A percentile compares a stretch with the other conserved stretches of the same genome.
These are phyloP conservation scores for Petasospora fabianii DNA, from an alignment of 1,139 yeast genomes.

Conservation along the genomic window DNA sequence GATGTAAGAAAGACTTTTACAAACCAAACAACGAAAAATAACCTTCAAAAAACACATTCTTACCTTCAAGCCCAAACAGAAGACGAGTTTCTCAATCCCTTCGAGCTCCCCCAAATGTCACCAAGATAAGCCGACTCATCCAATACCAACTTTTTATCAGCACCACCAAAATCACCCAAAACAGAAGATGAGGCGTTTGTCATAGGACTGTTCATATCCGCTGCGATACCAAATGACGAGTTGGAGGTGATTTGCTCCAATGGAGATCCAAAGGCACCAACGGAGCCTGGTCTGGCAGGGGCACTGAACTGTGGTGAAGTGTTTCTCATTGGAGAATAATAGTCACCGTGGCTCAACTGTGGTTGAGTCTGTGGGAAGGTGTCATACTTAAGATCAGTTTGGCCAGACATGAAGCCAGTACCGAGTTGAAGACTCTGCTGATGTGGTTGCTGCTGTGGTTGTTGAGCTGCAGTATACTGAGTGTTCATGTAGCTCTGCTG, in stretches of 20 bases:
- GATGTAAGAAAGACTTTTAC: too few species aligned
- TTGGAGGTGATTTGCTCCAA: slow-evolving; percentile 17
- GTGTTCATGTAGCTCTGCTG: slow-evolving; percentile 2
- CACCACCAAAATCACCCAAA: slow-evolving; percentile 8
- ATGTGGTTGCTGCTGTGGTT: slow-evolving; percentile 7
- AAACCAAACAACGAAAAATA: too few species aligned
- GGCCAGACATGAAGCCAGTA: slow-evolving; percentile 1
- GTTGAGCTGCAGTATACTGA: slow-evolving; percentile 3
- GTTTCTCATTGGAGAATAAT: slow-evolving; percentile 16
- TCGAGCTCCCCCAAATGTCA: slow-evolving; percentile 26
- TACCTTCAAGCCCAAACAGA: slow-evolving; percentile 28
- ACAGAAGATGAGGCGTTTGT: slow-evolving; percentile 11
- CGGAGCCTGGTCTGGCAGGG: slow-evolving; percentile 17
- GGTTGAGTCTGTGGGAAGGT: slow-evolving; percentile 9
- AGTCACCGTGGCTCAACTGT: slow-evolving; percentile 12
- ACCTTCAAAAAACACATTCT: too few species aligned
- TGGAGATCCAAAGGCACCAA: slow-evolving; percentile 13
- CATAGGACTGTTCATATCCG: slow-evolving; percentile 13
- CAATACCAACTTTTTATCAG: slow-evolving; percentile 15
- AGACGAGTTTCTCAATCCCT: slow-evolving; percentile 19
- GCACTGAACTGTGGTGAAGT: slow-evolving; percentile 19
- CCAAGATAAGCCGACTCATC: slow-evolving; percentile 23
- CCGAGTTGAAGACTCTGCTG: background rate
- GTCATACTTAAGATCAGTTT: slow-evolving; percentile 4
- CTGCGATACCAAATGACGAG: slow-evolving; percentile 20